Evolutionary conservation across 352 stramenopile species (phyloP), one percentile per base, ranked within the genome.

Genomic region (Phytopythium mirpurense): DNA sequence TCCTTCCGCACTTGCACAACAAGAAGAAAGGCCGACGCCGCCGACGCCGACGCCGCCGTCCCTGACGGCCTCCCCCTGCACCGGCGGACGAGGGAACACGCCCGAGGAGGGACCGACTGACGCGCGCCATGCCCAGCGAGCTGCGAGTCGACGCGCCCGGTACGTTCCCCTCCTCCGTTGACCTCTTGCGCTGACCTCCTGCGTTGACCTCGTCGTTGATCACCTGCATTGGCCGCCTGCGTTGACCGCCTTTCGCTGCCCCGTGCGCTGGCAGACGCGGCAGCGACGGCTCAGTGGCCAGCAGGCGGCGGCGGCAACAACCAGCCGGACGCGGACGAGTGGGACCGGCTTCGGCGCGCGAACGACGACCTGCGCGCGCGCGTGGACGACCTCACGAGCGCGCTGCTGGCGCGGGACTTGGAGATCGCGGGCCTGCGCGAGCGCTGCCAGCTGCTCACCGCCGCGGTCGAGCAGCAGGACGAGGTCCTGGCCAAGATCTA

Each of bases 401-500:
- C 82, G 19, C 59, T 94, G 23, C 70, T 89, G 38, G 82, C 75
- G 29, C 59, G 82, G 14, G 84, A 94, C 53, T 72, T 91, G 62
- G 81, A 94, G 65, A 76, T 94, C 23, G 63, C 62, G 41, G 54
- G 67, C 24, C 57, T 94, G 32, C 67, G 70, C 0, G 84, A 90
- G 47, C 77, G 81, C 45, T 91, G 81, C 38, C 62, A 82, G 44
- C 68, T 78, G 34, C 65, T 94, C 1, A 60, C 72, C 12, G 62
- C 63, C 26, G 74, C 81, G 10, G 71, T 92, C 29, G 77, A 88
- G 46, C 73, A 90, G 56, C 81, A 91, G 58, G 82, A 92, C 58
- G 73, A 79, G 43, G 77, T 83, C 14, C 87, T 92, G 36, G 80
- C 79, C 24, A 84, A 88, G 56, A 90, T 92, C 58, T 92, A 88